Conservation (phyloP, 1,284 basidiomycete genomes). For the Bothia castanella region DNA sequence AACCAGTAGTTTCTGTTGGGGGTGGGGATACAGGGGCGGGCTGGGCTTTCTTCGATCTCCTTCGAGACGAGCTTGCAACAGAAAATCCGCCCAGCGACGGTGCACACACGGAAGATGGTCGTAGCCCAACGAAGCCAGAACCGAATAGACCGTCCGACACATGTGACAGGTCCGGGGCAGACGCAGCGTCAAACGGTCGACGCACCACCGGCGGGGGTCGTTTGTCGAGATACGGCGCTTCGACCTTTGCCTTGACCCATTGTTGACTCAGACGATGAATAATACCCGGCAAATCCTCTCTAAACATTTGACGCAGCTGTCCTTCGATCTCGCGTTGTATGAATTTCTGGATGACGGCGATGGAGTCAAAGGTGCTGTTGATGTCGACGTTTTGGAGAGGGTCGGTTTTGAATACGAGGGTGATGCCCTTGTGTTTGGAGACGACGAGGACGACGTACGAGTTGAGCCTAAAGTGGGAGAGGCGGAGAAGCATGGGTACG, state of each 20-base stretch:
- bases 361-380: constrained; percentile 95
- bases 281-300: constrained; percentile 94
- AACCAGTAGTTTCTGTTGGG: constrained; percentile 42
- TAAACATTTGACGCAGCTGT: constrained; percentile 96
- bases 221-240: constrained; percentile 69
- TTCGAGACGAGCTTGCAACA: constrained; percentile 33
- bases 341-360: constrained; percentile 96
- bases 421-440: constrained; percentile 95
- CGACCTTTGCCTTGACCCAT: constrained; percentile 87
- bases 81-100: constrained; percentile 35
- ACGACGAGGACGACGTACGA: constrained; percentile 98
- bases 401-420: constrained; percentile 99
- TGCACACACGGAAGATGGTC: constrained; percentile 13
- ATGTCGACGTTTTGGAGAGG: constrained; percentile 98
- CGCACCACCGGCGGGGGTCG: constrained; percentile 37
- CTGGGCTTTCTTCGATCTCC: constrained; percentile 16
- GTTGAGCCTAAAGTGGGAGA: constrained; percentile 89
- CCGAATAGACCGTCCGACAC: constrained; percentile 13
- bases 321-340: constrained; percentile 97
- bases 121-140: constrained; percentile 9
- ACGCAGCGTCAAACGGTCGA: constrained; percentile 32
- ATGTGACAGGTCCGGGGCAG: constrained; percentile 24
- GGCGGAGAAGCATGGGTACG: constrained; percentile 97
- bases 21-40: constrained; percentile 23
- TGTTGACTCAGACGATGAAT: constrained; percentile 95